phyloP scores from a whole-genome alignment of 192 early-diverging fungal genomes.

The Geranomyces variabilis region DNA sequence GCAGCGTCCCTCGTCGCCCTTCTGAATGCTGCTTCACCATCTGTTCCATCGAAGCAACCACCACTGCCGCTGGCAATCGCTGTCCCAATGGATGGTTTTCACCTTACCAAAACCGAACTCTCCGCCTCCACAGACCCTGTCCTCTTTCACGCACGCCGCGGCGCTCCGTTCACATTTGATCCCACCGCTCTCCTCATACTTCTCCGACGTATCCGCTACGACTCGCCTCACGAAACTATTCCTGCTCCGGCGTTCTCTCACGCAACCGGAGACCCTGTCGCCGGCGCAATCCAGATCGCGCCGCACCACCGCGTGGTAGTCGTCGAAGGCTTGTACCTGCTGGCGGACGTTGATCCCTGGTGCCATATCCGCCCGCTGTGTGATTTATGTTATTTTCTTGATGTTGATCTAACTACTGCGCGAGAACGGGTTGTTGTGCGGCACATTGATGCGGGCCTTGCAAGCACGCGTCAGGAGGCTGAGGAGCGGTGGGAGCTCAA shows the following conservation, averaged over 20 bases:
- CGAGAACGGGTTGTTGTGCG: slow-evolving; percentile 43
- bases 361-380: slow-evolving; percentile 25
- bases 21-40: too few species aligned
- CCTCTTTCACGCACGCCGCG: slow-evolving; percentile 45
- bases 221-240: not conserved
- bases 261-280: slow-evolving; percentile 54
- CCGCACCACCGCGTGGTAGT: slow-evolving; percentile 53
- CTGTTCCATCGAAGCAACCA: too few species aligned
- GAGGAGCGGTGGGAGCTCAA: slow-evolving; percentile 9
- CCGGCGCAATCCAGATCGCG: slow-evolving; percentile 37
- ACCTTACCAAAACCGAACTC: slow-evolving; percentile 40
- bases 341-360: slow-evolving; percentile 48
- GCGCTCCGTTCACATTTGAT: slow-evolving; percentile 64
- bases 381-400: slow-evolving; percentile 58
- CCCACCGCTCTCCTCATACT: slow-evolving; percentile 34
- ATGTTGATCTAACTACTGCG: slow-evolving; percentile 27
- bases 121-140: slow-evolving; percentile 39
- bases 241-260: slow-evolving; percentile 49
- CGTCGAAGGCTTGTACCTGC: slow-evolving; percentile 59
- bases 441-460: slow-evolving; percentile 51
- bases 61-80: not conserved
- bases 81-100: slow-evolving; percentile 64
- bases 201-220: slow-evolving; percentile 23
- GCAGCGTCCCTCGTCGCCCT: slow-evolving; percentile 15
- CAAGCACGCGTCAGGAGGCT: not conserved